Conservation (phyloP, 2,329 filamentous ascomycete genomes). For the Nannizzia gypsea region DNA sequence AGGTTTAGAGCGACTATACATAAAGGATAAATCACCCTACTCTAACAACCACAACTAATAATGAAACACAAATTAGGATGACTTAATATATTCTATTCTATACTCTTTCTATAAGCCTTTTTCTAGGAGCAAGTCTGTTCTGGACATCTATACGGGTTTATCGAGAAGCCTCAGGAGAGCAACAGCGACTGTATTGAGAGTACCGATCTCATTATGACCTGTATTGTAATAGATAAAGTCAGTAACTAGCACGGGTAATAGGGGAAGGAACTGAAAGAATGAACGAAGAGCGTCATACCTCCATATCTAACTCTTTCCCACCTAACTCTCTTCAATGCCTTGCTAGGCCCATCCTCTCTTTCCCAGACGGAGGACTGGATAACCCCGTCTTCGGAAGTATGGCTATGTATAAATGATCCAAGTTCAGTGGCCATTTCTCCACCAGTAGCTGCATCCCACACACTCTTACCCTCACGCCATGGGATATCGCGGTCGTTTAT, state of each 20-base stretch:
- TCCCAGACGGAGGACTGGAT: conserved; percentile 31
- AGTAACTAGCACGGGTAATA: background rate
- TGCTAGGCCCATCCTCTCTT: conserved; percentile 14
- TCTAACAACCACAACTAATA: no score
- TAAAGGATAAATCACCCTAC: no score
- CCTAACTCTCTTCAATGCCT: conserved; percentile 27
- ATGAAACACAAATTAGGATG: no score
- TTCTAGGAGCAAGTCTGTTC: background rate
- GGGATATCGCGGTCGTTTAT: conserved; percentile 73
- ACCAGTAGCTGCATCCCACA: conserved; percentile 30
- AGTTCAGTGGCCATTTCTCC: conserved; percentile 17
- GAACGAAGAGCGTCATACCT: conserved; percentile 22
- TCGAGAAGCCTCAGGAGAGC: conserved; percentile 31
- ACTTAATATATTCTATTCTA: no score
- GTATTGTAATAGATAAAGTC: background rate
- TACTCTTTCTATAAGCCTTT: no score
- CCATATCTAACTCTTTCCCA: conserved; percentile 36
- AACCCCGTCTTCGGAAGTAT: conserved; percentile 21
- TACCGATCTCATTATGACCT: conserved; percentile 33
- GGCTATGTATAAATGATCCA: conserved; percentile 22
- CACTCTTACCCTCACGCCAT: conserved; percentile 40
- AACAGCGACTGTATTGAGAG: conserved; percentile 28
- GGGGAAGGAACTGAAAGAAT: background rate
- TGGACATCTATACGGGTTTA: conserved; percentile 11
- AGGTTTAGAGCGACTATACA: no score